Evolutionary conservation across 257 asterid species (phyloP), one percentile per base, ranked within the genome.

Genomic region (Solanum chilense): DNA sequence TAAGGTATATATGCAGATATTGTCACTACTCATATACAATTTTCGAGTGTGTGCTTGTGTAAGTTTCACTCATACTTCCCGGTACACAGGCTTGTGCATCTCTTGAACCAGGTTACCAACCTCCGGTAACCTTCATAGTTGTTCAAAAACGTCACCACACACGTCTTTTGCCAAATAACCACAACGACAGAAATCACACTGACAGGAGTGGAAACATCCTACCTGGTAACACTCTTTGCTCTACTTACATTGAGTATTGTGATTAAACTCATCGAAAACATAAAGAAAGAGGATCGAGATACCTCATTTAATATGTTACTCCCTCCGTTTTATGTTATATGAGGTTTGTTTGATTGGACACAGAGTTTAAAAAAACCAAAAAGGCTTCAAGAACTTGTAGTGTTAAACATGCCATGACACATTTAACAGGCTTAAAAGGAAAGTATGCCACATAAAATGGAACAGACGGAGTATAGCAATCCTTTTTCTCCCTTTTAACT

Each of bases 71-170:
- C 69, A 77, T 35, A 29, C 68, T 20, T 29, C 39, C 31, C 88
- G 12, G 27, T 64, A 49, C 33, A 56, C 90, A 96, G 99, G 99
- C 99, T 3, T 97, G 99, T 87, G 99, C 99, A 31, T 97, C 99
- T 2, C 92, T 97, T 90, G 99, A 97, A 89, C 98, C 98, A n/a
- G 95, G 94, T 80, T 97, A 97, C 89, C 99, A 97, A 90, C 99
- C 99, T 3, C 99, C 99, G 0, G 99, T 97, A 25, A 97, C 99
- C 15, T 97, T 97, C 89, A 95, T 97, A 23, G 95, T 97, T 25
- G 99, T 97, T 41, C 99, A 97, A 85, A 97, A 97, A 89, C 95
- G 99, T 35, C 99, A 97, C 88, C 99, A 97, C 82, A 97, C 98
- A 9, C 88, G 99, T 69, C 91, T 97, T 31, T 94, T 97, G 90